Evolutionary conservation across 2,329 filamentous ascomycete genomes (phyloP), one percentile per base, ranked within the genome.

Genomic region (Geosmithia putterillii): DNA sequence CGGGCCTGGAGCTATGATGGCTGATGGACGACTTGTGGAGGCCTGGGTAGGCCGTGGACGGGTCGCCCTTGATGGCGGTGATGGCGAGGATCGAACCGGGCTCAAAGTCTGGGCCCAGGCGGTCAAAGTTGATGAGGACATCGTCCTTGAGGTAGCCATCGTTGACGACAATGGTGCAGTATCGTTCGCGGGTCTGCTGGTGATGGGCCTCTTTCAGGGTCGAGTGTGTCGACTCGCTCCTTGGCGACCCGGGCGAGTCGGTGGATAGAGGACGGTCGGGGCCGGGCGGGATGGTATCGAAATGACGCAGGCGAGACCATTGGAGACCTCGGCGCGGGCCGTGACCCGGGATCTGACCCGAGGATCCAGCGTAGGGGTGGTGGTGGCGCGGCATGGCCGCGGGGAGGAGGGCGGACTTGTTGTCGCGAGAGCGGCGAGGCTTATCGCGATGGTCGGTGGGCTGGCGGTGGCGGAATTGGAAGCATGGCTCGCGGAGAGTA

Each of bases 101-200:
- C 45, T 73, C 73, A 48, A 86, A 69, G 39, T 75, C 71, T 38
- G 71, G 67, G 43, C 77, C 74, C 46, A 90, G 76, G 15, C 81
- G 71, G 44, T 85, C 79, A 45, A 82, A 70, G 57, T 90, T 92
- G 54, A 94, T 72, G 19, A 92, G 69, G 38, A 92, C 80, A 52
- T 90, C 86, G 53, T 94, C 85, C 45, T 74, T 75, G 8, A 82
- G 80, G 53, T 88, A 83, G 37, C 74, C 78, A 50, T 94, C 86
- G 57, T 89, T 84, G 51, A 79, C 69, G 8, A 69, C 69, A 44
- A 79, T 67, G 38, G 64, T 71, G 51, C 73, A 78, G 48, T 63
- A 63, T 23, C 70, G 64, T 51, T 75, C 70, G 17, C 60, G 43
- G 40, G 57, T 59, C 35, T 56, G 49, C 23, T 53, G 28, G 28